Base-by-base conservation (phyloP, 768 basidiomycete genomes). In the Suillus ampliporus region DNA sequence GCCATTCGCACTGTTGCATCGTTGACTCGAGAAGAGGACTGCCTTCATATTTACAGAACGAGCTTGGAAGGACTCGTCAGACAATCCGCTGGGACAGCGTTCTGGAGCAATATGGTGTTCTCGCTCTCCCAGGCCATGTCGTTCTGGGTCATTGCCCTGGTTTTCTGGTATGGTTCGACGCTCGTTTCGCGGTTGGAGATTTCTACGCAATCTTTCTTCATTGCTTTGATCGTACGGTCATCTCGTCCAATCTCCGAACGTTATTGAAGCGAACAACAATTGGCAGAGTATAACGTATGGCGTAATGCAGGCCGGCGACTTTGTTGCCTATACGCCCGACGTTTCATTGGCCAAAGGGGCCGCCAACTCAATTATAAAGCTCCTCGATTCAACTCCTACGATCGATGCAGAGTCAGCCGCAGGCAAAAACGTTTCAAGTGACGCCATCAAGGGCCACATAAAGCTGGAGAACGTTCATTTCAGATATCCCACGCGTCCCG, bases 1-100 rank as follows among this genome's bases (percentile, higher is more conserved):
- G 84, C 96, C 14, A 96, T 98, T 68, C 86, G 92, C 43, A 97
- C 96, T 1, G 94, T 98, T 37, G 94, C 95, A 10, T 83, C 89
- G 1, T 81, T 98, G 48, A 96, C 94, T 0, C 82, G 95, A 23
- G 96, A 98, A 73, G 84, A 88, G 28, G 92, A 95, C 65, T 93
- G 92, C 71, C 80, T 83, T 57, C 70, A 79, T 19, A 70, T 85
- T 5, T 93, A 93, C 75, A 86, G 86, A 68, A 61, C 82, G 59
- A 89, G 88, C 68, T 80, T 97, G 58, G 90, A 94, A 60, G 84
- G 65, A 23, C 94, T 94, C 4, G 80, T 95, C 57, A 76, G 74
- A 43, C 74, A 82, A 48, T 89, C 91, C 5, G 91, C 89, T 74
- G 81, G 71, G 57, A 84, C 83, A 23, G 84, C 90, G 3, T 62